Evolutionary conservation across 768 basidiomycete species (phyloP).

Genomic region (Dictyophora rubrovolvata): DNA sequence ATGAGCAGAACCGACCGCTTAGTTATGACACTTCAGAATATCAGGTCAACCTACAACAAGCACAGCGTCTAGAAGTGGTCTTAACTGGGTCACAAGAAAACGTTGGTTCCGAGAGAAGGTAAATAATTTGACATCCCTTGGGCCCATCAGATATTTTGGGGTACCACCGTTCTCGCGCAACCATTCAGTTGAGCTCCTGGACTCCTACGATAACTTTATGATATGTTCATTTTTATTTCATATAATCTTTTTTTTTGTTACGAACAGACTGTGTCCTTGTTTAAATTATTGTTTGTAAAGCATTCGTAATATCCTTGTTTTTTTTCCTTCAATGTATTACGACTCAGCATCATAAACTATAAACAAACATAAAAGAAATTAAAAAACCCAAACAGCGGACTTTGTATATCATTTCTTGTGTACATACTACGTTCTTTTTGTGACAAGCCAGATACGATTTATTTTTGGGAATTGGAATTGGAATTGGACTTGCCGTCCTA

Average conservation of each 20-base stretch:
- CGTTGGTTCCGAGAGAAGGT: not conserved
- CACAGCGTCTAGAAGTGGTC: constrained; percentile 45
- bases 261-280: not conserved
- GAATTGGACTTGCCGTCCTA: constrained; percentile 22
- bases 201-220: not conserved
- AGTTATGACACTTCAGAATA: constrained; percentile 56
- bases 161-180: not conserved
- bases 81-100: constrained; percentile 31
- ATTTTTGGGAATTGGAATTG: constrained; percentile 8
- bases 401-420: too few relatives aligned
- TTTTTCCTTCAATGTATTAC: not conserved
- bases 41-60: constrained; percentile 42
- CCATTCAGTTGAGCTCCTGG: not conserved
- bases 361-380: not conserved
- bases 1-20: constrained; percentile 31
- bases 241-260: not conserved
- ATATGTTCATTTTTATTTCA: not conserved
- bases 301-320: not conserved
- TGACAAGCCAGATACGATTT: not conserved
- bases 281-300: not conserved
- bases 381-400: too few relatives aligned
- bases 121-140: not conserved
- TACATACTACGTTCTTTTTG: too few relatives aligned
- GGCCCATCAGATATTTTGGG: not conserved
- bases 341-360: not conserved